Evolutionary conservation across 805 yeast species (phyloP), one percentile per base, ranked within the genome.

Genomic region (Monosporozyma solicola): DNA sequence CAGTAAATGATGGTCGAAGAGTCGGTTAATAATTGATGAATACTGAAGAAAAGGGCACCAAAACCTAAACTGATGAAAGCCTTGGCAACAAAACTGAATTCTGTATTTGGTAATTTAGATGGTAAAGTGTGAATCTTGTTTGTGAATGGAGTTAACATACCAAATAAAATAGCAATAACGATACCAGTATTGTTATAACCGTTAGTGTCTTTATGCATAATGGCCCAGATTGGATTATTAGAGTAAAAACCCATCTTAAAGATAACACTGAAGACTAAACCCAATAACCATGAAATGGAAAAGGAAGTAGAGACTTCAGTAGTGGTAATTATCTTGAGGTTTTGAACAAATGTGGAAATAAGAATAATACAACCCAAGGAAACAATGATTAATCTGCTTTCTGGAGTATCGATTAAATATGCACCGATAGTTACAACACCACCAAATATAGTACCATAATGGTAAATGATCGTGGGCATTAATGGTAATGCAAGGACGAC

Each of bases 211-310:
- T 75, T 76, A 66, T 90, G 84, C 91, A 94, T 84, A 50, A 91
- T 85, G 31, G 98, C 95, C 99, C 99, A 94, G 48, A 90, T 74
- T 41, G 99, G 99, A 66, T 94, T 94, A 65, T 91, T 91, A 2
- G 98, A 82, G 70, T 80, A 85, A 61, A 77, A 80, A 9, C 84
- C 80, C 71, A 79, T 85, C 64, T 94, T 94, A 20, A 87, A 74
- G 32, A 87, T 79, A 0, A 90, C 80, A 1, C 96, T 82, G 5
- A 82, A 66, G 45, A 87, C 73, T 54, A 94, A 74, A 16, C 99
- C 99, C 29, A 86, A 29, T 54, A 60, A 51, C 63, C 69, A 64
- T 9, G 65, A 54, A 11, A 61, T 51, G 2, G 58, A 48, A 48
- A 61, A 67, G n/a, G 60, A 54, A 13, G 51, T 52, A 10, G 54